phyloP scores from a whole-genome alignment of 495 filamentous ascomycete species.

The Trichoderma gamsii region DNA sequence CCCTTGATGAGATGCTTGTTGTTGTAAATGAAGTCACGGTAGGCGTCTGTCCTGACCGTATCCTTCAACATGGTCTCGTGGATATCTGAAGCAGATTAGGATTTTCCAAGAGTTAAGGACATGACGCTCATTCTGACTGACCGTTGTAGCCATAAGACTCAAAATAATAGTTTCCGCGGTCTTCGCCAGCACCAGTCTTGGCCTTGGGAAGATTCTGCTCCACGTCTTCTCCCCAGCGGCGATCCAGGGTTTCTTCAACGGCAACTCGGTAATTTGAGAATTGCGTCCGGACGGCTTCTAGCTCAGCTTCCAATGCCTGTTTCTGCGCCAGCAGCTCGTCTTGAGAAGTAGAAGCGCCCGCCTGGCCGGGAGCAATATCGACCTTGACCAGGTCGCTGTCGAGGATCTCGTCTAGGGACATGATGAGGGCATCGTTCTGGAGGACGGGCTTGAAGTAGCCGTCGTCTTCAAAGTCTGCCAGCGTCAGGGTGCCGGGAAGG shows the following conservation, averaged over 20 bases:
- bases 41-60: constrained; percentile 87
- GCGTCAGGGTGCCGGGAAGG: constrained; percentile 50
- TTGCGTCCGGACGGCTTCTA: constrained; percentile 57
- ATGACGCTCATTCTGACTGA: constrained; percentile 26
- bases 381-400: constrained; percentile 30
- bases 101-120: not conserved
- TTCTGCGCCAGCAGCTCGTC: constrained; percentile 51
- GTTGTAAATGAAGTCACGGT: constrained; percentile 96
- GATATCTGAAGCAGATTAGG: constrained; percentile 50
- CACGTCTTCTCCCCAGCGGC: constrained; percentile 53
- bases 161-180: constrained; percentile 68
- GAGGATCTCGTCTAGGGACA: constrained; percentile 72
- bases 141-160: constrained; percentile 73
- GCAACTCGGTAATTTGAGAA: constrained; percentile 65
- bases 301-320: constrained; percentile 60
- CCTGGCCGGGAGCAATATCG: constrained; percentile 20
- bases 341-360: constrained; percentile 20
- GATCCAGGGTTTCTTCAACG: constrained; percentile 64
- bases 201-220: constrained; percentile 22
- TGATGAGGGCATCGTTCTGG: constrained; percentile 84
- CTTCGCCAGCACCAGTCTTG: constrained; percentile 29
- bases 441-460: constrained; percentile 73
- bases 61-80: constrained; percentile 96
- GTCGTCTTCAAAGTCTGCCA: constrained; percentile 62
- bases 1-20: constrained; percentile 95